Percentiles rank a stretch among this genome's conserved stretches.
Conservation (phyloP, 352 stramenopile species). For the Phytophthora rubi region DNA sequence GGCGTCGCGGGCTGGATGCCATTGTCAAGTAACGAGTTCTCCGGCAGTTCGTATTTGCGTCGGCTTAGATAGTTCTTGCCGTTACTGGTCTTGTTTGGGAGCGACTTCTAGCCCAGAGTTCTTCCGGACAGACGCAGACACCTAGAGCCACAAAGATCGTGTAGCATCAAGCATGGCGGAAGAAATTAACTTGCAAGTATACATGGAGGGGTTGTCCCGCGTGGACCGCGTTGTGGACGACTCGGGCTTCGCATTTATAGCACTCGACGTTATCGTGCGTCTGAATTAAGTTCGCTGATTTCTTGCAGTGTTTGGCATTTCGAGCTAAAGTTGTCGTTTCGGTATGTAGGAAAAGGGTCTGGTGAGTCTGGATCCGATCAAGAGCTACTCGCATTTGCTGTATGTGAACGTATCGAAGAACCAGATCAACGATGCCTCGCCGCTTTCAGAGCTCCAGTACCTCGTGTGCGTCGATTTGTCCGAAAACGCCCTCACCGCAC, state of each 20-base stretch:
- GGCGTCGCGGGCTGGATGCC: slow-evolving; percentile 12
- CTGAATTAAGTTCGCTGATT: too few species aligned
- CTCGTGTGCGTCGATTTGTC: slow-evolving; percentile 64
- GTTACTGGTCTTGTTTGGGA: not conserved
- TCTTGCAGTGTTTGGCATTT: not conserved
- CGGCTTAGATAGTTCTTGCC: not conserved
- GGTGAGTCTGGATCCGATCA: slow-evolving; percentile 60
- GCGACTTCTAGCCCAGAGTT: not conserved
- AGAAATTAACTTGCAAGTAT: slow-evolving; percentile 46
- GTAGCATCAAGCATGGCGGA: slow-evolving; percentile 28
- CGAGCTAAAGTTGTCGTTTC: not conserved
- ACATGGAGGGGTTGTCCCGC: slow-evolving; percentile 73
- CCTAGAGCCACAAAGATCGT: not conserved
- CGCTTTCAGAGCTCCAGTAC: slow-evolving; percentile 63
- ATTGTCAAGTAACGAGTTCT: slow-evolving; percentile 2
- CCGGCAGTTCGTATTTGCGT: not conserved
- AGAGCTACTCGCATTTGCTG: slow-evolving; percentile 67
- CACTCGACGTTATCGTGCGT: slow-evolving; percentile 66
- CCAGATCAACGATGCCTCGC: slow-evolving; percentile 57
- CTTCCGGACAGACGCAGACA: not conserved
- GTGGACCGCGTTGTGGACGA: slow-evolving; percentile 78
- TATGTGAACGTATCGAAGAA: slow-evolving; percentile 80
- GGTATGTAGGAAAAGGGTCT: slow-evolving; percentile 57
- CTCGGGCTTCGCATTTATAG: slow-evolving; percentile 80
- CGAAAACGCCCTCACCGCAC: slow-evolving; percentile 55